A percentile compares a stretch with the other conserved stretches of the same genome.
Evolutionary conservation across 1,139 yeast genomes (phyloP).

Genomic region (Kodamaea sp.): DNA sequence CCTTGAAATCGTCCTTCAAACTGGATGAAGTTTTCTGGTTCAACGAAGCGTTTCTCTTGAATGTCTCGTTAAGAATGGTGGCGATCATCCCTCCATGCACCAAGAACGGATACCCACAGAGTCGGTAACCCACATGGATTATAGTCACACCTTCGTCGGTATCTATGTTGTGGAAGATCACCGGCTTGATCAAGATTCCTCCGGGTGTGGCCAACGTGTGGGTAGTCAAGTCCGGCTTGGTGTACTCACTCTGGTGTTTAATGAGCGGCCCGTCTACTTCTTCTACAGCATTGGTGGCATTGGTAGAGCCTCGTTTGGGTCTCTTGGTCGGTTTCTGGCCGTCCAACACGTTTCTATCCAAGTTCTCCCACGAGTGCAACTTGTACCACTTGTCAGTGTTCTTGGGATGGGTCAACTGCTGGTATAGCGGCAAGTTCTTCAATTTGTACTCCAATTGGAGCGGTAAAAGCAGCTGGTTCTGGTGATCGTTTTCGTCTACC

Average conservation of each 20-base stretch:
- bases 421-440: conserved; percentile 53
- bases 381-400: conserved; percentile 45
- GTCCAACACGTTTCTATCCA: conserved; percentile 47
- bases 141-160: conserved; percentile 65
- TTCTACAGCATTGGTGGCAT: conserved; percentile 2
- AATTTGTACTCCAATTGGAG: conserved; percentile 47
- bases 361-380: conserved; percentile 61
- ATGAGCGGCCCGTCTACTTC: conserved; percentile 13
- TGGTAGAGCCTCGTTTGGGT: background rate
- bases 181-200: conserved; percentile 74
- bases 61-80: conserved; percentile 74
- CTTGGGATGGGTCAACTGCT: conserved; percentile 41
- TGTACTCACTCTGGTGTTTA: conserved; percentile 36
- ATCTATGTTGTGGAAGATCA: conserved; percentile 59
- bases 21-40: conserved; percentile 29
- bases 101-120: conserved; percentile 86
- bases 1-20: conserved; percentile 44
- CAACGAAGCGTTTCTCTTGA: conserved; percentile 59
- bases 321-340: conserved; percentile 1
- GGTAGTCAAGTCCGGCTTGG: conserved; percentile 27
- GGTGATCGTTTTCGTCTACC: conserved; percentile 23
- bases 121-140: conserved; percentile 73
- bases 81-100: conserved; percentile 92
- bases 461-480: conserved; percentile 16
- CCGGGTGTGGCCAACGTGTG: conserved; percentile 60